Evolutionary conservation across 2,329 filamentous ascomycete species (phyloP).

Genomic region (Cladophialophora yegresii): DNA sequence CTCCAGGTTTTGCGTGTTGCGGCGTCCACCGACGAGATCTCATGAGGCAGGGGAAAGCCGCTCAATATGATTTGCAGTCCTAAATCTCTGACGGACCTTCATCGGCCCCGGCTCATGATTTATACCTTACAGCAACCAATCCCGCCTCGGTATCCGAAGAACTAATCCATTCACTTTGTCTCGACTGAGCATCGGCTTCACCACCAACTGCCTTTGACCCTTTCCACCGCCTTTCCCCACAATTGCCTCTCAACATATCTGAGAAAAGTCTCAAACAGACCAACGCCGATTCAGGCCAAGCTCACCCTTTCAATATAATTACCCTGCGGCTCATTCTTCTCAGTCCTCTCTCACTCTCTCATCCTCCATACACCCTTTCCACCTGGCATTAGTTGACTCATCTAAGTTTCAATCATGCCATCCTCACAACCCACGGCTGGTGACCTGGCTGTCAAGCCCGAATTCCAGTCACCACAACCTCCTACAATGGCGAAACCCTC

Average conservation of each 20-base stretch:
- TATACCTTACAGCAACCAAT: neutral
- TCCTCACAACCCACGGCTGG: constrained; percentile 54
- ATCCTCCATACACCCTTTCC: constrained; percentile 8
- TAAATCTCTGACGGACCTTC: neutral
- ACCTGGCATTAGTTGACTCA: constrained; percentile 20
- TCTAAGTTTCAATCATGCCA: constrained; percentile 47
- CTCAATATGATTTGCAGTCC: constrained; percentile 1
- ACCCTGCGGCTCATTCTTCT: neutral
- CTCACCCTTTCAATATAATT: constrained; percentile 5
- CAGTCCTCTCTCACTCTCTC: constrained; percentile 7
- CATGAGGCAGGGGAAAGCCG: constrained; percentile 8
- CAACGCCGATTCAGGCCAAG: constrained; percentile 5
- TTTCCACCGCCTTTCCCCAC: constrained; percentile 23
- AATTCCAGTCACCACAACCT: constrained; percentile 49
- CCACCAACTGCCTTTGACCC: neutral
- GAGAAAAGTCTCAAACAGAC: constrained; percentile 18
- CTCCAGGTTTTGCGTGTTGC: constrained; percentile 12
- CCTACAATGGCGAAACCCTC: constrained; percentile 52
- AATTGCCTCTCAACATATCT: constrained; percentile 30
- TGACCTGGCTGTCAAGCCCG: constrained; percentile 53
- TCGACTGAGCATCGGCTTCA: neutral
- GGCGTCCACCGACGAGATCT: neutral
- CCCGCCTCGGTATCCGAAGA: neutral
- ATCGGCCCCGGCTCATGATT: neutral
- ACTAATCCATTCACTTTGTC: neutral